Percentiles rank a stretch among this genome's conserved stretches.
Conservation (phyloP, 371 early-diverging fungal genomes). For the Rhizopus stolonifer region DNA sequence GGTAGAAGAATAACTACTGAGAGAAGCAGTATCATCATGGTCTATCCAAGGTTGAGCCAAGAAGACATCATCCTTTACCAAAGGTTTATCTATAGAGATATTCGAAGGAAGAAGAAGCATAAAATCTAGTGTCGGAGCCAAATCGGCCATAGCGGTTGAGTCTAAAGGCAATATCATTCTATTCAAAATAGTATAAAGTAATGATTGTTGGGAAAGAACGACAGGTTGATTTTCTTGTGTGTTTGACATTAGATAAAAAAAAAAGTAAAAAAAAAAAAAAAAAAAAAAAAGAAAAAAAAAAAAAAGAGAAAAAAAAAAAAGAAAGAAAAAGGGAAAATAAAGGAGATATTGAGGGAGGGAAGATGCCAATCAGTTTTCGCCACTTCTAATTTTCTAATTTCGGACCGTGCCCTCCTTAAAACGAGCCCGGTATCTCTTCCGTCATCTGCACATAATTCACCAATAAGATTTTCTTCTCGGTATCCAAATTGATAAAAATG, state of each 20-base stretch:
- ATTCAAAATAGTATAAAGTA: conserved; percentile 1
- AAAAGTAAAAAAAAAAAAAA: conserved; percentile 1
- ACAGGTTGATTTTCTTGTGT: conserved; percentile 4
- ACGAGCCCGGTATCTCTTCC: conserved; percentile 4
- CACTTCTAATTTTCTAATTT: conserved; percentile 27
- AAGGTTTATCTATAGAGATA: conserved; percentile 1
- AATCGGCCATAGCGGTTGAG: conserved; percentile 1
- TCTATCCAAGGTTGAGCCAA: conserved; percentile 20
- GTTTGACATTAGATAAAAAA: background rate
- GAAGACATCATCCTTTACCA: conserved; percentile 29
- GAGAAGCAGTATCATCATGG: conserved; percentile 25
- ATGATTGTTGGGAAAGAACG: conserved; percentile 14
- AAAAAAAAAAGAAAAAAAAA: background rate
- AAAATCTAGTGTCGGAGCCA: conserved; percentile 24
- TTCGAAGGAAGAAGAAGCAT: conserved; percentile 9
- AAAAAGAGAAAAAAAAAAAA: conserved; percentile 12
- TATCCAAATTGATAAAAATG: background rate
- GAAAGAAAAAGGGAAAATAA: conserved; percentile 12
- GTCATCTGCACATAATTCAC: background rate
- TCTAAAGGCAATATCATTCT: conserved; percentile 2
- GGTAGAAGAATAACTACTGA: conserved; percentile 21
- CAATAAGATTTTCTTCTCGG: background rate
- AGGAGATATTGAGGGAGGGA: no score
- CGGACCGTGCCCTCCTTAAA: conserved; percentile 23
- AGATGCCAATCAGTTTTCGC: conserved; percentile 26